Percentiles rank a stretch among this genome's conserved stretches.
phyloP scores from a whole-genome alignment of 2,329 filamentous ascomycete species.

The Aaosphaeria pasadenensis region DNA sequence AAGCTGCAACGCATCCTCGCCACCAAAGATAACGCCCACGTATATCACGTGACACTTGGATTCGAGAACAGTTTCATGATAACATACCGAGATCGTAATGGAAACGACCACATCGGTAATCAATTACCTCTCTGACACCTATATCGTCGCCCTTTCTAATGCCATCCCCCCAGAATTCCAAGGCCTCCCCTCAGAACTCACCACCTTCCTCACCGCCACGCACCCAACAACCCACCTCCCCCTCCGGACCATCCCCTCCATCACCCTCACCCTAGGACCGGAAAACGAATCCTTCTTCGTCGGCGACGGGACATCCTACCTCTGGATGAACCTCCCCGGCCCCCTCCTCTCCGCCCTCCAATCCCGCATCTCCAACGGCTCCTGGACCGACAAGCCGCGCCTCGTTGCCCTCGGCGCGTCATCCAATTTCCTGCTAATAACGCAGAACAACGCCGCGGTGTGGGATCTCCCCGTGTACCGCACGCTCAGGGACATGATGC shows the following conservation, averaged over 20 bases:
- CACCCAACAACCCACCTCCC: slow-evolving; percentile 5
- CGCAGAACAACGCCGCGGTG: slow-evolving; percentile 23
- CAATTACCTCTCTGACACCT: background rate
- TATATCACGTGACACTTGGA: slow-evolving; percentile 31
- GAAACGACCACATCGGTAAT: slow-evolving; percentile 21
- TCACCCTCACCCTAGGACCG: slow-evolving; percentile 29
- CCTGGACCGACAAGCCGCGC: slow-evolving; percentile 28
- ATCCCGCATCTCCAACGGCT: slow-evolving; percentile 23
- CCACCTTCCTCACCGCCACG: slow-evolving; percentile 20
- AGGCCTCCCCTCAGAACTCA: slow-evolving; percentile 23
- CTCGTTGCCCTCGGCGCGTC: slow-evolving; percentile 29
- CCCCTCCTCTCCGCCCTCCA: slow-evolving; percentile 21
- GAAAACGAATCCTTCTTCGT: slow-evolving; percentile 33
- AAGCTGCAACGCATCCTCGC: slow-evolving; percentile 24
- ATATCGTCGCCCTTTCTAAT: background rate
- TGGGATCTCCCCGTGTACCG: slow-evolving; percentile 27
- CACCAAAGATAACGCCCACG: slow-evolving; percentile 17
- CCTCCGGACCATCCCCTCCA: slow-evolving; percentile 19
- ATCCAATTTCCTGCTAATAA: slow-evolving; percentile 27
- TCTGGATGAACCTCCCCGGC: slow-evolving; percentile 32
- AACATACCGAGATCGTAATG: slow-evolving; percentile 26
- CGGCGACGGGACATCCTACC: slow-evolving; percentile 22
- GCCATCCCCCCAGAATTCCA: slow-evolving; percentile 8
- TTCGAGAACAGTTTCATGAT: slow-evolving; percentile 32
- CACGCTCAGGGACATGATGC: slow-evolving; percentile 14